phyloP scores from a whole-genome alignment of 768 basidiomycete genomes.

The Cystobasidiopsis lactophilus region DNA sequence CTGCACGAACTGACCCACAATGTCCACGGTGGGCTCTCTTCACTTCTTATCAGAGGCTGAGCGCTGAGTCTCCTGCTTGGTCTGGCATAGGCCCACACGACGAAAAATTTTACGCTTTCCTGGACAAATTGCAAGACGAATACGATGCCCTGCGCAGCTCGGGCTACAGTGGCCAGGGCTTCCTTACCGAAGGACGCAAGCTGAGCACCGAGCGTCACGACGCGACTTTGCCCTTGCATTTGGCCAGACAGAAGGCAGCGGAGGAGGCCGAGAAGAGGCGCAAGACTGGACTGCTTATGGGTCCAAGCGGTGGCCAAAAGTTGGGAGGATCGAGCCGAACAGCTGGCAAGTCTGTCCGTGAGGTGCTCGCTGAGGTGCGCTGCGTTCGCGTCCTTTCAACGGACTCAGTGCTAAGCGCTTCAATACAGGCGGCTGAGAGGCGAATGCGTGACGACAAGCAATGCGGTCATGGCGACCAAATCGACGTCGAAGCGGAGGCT shows the following conservation, averaged over 20 bases:
- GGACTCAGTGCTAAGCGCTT: not conserved
- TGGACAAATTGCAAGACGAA: conserved; percentile 59
- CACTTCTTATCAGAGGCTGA: too few relatives aligned
- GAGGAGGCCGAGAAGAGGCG: conserved; percentile 59
- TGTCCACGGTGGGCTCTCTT: not conserved
- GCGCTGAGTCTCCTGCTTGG: too few relatives aligned
- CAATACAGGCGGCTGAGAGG: conserved; percentile 58
- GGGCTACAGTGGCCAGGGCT: conserved; percentile 80
- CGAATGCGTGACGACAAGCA: conserved; percentile 48
- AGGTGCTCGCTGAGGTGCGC: conserved; percentile 49
- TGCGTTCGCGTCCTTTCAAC: not conserved
- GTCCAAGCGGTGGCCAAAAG: conserved; percentile 37
- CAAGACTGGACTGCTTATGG: conserved; percentile 30
- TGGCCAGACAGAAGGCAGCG: conserved; percentile 45
- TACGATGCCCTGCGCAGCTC: conserved; percentile 53
- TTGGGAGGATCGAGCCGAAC: conserved; percentile 25
- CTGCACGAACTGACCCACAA: conserved; percentile 48
- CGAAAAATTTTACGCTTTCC: conserved; percentile 29
- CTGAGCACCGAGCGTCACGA: conserved; percentile 31
- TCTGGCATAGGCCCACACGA: conserved; percentile 59
- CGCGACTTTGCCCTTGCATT: conserved; percentile 36
- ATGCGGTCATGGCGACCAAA: conserved; percentile 29
- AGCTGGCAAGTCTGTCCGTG: conserved; percentile 36
- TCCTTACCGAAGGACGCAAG: conserved; percentile 49
- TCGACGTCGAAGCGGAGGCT: conserved; percentile 17